These are phyloP conservation scores for Sphaerosporella brunnea DNA, from an alignment of 495 filamentous ascomycete species.

Conservation along the genomic window DNA sequence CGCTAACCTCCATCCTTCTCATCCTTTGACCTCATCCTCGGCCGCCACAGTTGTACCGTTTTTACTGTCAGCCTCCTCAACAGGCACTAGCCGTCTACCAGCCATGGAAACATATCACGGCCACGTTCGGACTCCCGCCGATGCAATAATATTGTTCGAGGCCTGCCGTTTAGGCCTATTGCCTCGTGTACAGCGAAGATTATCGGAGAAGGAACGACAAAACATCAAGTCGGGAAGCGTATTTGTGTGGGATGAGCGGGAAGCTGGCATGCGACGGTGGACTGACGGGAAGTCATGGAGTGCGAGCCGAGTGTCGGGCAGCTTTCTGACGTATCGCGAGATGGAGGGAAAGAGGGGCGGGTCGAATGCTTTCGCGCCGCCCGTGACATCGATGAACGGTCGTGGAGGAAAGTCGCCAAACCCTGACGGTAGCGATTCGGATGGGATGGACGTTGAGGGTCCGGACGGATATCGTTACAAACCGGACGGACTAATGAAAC, in stretches of 20 bases:
- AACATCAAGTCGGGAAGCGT: constrained; percentile 89
- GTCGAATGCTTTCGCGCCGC: constrained; percentile 40
- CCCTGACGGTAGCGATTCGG: constrained; percentile 62
- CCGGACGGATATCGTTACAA: constrained; percentile 96
- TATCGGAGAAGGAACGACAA: constrained; percentile 94
- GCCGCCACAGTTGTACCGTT: no score
- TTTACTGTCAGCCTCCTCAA: no score
- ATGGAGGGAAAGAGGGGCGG: constrained; percentile 92
- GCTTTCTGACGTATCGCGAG: constrained; percentile 91
- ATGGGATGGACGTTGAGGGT: constrained; percentile 63
- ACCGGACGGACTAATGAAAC: constrained; percentile 93
- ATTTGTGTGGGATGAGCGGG: constrained; percentile 97
- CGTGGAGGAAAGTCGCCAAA: constrained; percentile 64
- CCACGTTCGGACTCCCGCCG: constrained; percentile 73
- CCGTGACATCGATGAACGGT: constrained; percentile 29
- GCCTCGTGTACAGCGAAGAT: constrained; percentile 74
- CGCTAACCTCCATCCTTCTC: no score
- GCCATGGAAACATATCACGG: constrained; percentile 93
- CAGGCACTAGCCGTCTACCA: no score
- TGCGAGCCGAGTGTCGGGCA: constrained; percentile 88
- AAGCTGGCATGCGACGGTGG: constrained; percentile 96
- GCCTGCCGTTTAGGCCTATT: constrained; percentile 80
- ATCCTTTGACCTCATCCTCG: no score
- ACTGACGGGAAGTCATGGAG: constrained; percentile 99
- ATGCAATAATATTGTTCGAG: constrained; percentile 95